These are phyloP conservation scores for Albifimbria verrucaria DNA, from an alignment of 2,329 filamentous ascomycete species.

Conservation along the genomic window DNA sequence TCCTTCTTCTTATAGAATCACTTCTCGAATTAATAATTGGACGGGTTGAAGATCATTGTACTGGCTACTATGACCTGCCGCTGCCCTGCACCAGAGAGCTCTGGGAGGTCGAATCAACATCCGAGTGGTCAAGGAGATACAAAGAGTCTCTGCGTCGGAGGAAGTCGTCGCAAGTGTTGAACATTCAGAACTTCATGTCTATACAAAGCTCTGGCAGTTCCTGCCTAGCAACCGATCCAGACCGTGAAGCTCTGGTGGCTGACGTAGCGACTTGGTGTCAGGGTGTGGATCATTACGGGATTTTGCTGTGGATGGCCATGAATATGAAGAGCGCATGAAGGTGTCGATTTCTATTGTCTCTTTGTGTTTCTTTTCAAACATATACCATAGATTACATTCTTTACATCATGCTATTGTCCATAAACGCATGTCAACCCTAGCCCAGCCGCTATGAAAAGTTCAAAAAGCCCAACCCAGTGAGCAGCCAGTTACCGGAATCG, in stretches of 20 bases:
- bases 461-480: too few relatives aligned
- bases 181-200: not conserved
- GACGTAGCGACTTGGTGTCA: not conserved
- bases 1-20: constrained; percentile 11
- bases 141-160: not conserved
- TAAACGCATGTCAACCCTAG: too few relatives aligned
- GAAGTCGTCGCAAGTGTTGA: not conserved
- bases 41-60: constrained; percentile 2
- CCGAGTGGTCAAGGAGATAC: constrained; percentile 7
- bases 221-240: not conserved
- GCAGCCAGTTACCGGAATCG: too few relatives aligned
- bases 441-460: too few relatives aligned
- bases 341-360: not conserved
- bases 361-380: not conserved
- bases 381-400: too few relatives aligned
- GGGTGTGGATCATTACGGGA: not conserved
- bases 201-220: not conserved
- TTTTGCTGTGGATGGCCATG: not conserved
- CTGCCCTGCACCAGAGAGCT: constrained; percentile 16
- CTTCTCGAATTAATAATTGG: constrained; percentile 11
- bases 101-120: constrained; percentile 10
- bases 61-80: constrained; percentile 3
- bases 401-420: too few relatives aligned
- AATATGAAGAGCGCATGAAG: not conserved
- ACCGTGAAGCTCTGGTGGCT: not conserved